Evolutionary conservation across 306 rosid genomes (phyloP), one percentile per base, ranked within the genome.

Genomic region (Ochetophila trinervis): DNA sequence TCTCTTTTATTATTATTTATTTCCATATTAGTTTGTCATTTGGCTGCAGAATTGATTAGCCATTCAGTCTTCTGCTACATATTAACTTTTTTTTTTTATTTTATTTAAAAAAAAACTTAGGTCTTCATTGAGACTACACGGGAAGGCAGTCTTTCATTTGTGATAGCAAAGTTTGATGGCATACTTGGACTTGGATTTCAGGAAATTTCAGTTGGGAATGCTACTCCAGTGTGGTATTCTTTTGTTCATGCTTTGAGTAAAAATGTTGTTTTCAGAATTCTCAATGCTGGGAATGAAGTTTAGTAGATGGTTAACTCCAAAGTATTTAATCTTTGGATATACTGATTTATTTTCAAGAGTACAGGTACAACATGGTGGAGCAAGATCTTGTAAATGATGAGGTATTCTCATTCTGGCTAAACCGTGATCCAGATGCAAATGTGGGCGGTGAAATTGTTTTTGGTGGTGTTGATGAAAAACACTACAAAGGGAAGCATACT

Each of bases 401-500:
- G 49, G 89, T 88, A 57, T 91, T 91, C 88, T 91, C 96, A 36
- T 91, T 91, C 74, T 91, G 97, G 97, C 89, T 91, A 57, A 88
- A 79, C 50, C 84, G 96, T 48, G 88, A 83, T 76, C 85, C 73
- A 16, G 58, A 67, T 1, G 82, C 78, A 0, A 53, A 73, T 56
- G 67, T 69, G 36, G 97, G 97, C 6, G 97, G 97, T 35, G 97
- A 91, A 70, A 63, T 91, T 69, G 78, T 91, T 67, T 84, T 91
- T 17, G 97, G 96, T 13, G 96, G 96, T 54, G 81, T 74, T 55
- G 93, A 91, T 77, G 69, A 76, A 10, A 80, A 79, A 23, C 97
- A 91, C 73, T 91, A 70, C 56, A 82, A 79, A 73, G 97, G 97
- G 75, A 75, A 71, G 12, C 96, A 91, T 63, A 84, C 86, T 59